phyloP scores from a whole-genome alignment of 2,329 filamentous ascomycete genomes.

The Dactylellina cionopaga region DNA sequence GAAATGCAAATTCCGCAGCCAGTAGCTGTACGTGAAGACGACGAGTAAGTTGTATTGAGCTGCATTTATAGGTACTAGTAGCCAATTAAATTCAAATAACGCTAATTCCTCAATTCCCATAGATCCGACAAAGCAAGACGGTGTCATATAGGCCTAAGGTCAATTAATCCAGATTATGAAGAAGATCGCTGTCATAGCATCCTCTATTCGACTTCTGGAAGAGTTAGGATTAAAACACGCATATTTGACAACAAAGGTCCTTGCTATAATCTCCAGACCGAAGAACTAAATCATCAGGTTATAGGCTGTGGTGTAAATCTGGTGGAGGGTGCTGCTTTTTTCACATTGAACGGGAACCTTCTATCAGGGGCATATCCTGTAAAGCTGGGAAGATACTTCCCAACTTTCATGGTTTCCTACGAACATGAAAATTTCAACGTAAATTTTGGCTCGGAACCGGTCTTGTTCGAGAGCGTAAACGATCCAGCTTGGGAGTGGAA shows the following conservation, averaged over 20 bases:
- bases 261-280: neutral
- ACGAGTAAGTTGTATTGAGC: neutral
- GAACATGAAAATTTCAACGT: conserved; percentile 4
- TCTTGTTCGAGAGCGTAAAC: conserved; percentile 3
- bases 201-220: neutral
- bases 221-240: neutral
- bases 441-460: conserved; percentile 10
- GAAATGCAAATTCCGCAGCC: neutral
- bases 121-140: neutral
- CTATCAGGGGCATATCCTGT: neutral
- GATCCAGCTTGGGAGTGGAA: conserved; percentile 14
- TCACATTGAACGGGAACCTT: neutral
- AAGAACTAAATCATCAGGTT: neutral
- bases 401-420: neutral
- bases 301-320: conserved; percentile 4
- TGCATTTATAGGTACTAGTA: neutral
- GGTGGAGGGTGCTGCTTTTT: neutral
- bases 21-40: neutral
- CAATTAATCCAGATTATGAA: neutral
- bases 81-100: neutral
- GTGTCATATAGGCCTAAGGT: neutral
- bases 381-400: neutral
- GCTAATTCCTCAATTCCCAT: neutral
- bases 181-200: neutral
- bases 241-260: neutral